A percentile compares a stretch with the other conserved stretches of the same genome.
Conservation (phyloP, 2,329 filamentous ascomycete genomes). For the Didymella pinodella region DNA sequence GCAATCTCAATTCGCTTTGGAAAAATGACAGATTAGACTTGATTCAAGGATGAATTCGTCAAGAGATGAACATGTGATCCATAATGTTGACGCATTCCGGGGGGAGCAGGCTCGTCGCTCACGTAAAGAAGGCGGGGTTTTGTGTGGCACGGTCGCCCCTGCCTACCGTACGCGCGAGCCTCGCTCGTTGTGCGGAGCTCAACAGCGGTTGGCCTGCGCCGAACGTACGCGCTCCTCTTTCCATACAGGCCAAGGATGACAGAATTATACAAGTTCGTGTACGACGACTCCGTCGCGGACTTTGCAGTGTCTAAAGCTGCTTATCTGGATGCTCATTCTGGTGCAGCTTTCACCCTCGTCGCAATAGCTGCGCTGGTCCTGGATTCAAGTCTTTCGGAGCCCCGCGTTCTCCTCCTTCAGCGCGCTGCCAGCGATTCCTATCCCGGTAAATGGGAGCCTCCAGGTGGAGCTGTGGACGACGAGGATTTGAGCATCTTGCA, state of each 20-base stretch:
- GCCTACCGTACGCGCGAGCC: not conserved
- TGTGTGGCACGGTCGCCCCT: not conserved
- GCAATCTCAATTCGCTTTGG: not conserved
- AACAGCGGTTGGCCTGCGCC: not conserved
- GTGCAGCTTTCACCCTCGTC: not conserved
- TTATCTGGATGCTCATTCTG: conserved; percentile 1
- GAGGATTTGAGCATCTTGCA: conserved; percentile 55
- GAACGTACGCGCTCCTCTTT: not conserved
- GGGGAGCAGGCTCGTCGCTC: not conserved
- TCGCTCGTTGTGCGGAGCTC: conserved; percentile 5
- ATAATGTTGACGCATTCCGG: not conserved
- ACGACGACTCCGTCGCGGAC: conserved; percentile 4
- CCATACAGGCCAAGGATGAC: not conserved
- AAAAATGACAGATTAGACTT: not conserved
- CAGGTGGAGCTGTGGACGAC: conserved; percentile 59
- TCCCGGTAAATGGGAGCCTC: conserved; percentile 59
- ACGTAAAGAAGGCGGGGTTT: not conserved
- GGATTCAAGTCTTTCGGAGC: not conserved
- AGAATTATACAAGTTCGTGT: not conserved
- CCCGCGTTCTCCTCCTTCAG: conserved; percentile 57
- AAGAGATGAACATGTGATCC: not conserved
- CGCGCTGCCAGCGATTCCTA: conserved; percentile 57
- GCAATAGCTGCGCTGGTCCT: conserved; percentile 14
- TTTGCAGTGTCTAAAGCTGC: conserved; percentile 8
- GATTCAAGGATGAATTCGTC: not conserved